phyloP scores from a whole-genome alignment of 768 basidiomycete species.

The Daedalea quercina region DNA sequence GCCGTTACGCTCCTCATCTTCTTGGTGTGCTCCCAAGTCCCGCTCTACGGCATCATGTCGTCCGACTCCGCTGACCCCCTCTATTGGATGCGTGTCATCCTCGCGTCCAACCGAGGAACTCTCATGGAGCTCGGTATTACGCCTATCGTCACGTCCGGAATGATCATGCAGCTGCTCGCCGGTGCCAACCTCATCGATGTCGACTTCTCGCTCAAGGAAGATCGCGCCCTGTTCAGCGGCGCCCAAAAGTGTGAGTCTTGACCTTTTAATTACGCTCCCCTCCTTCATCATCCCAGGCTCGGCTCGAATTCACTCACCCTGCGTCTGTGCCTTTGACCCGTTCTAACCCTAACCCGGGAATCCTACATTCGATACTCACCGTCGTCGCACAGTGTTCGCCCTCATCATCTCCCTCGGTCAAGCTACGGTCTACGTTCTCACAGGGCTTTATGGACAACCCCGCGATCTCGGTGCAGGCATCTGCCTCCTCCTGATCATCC shows the following conservation, averaged over 20 bases:
- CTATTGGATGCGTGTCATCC: slow-evolving; percentile 99
- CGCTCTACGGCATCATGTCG: slow-evolving; percentile 98
- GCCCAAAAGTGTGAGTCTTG: slow-evolving; percentile 82
- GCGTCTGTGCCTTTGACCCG: no score
- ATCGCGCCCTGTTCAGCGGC: slow-evolving; percentile 89
- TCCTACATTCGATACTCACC: no score
- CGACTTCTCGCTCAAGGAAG: slow-evolving; percentile 96
- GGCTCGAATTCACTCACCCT: neutral
- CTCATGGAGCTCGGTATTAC: slow-evolving; percentile 99
- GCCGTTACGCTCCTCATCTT: slow-evolving; percentile 99
- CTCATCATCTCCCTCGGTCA: slow-evolving; percentile 95
- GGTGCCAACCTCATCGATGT: slow-evolving; percentile 97
- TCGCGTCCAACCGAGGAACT: slow-evolving; percentile 96
- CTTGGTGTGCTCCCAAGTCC: slow-evolving; percentile 98
- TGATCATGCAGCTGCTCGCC: slow-evolving; percentile 99
- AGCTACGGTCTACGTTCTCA: slow-evolving; percentile 93
- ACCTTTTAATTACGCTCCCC: neutral
- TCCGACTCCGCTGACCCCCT: slow-evolving; percentile 98
- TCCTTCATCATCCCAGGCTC: neutral
- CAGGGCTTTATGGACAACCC: slow-evolving; percentile 94
- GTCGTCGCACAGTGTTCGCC: slow-evolving; percentile 69
- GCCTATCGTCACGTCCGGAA: slow-evolving; percentile 95
- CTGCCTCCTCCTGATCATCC: slow-evolving; percentile 93
- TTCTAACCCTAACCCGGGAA: no score
- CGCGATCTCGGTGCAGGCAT: slow-evolving; percentile 92